phyloP scores from a whole-genome alignment of 257 asterid species.

The Avicennia marina region DNA sequence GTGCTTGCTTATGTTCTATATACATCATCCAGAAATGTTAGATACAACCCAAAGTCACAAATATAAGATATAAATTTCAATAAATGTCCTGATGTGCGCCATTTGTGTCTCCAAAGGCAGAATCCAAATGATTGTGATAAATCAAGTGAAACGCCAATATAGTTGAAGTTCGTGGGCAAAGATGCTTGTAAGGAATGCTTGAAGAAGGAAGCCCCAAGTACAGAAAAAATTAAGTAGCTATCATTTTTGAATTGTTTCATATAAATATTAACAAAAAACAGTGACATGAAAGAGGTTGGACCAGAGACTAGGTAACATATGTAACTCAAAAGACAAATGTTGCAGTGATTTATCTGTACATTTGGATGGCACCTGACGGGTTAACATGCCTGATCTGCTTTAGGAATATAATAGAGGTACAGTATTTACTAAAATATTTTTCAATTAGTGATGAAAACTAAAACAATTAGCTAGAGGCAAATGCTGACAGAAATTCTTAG shows the following conservation, averaged over 20 bases:
- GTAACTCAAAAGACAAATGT: neutral
- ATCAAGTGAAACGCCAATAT: neutral
- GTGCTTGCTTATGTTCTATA: slow-evolving; percentile 58
- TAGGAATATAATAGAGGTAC: neutral
- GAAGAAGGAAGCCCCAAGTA: no score
- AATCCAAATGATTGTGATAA: neutral
- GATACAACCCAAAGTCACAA: slow-evolving; percentile 18
- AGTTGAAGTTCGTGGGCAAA: no score
- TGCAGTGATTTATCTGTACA: neutral
- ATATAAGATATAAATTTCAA: no score
- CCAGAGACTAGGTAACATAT: no score
- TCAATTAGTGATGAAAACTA: neutral
- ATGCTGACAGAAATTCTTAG: no score
- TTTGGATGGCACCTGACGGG: neutral
- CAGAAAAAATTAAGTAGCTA: no score
- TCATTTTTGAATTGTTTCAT: no score
- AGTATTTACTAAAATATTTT: no score
- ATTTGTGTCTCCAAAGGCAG: slow-evolving; percentile 3
- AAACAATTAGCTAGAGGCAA: neutral
- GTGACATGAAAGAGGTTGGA: no score
- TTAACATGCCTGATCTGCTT: neutral
- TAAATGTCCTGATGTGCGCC: neutral
- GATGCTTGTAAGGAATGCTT: no score
- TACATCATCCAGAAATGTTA: slow-evolving; percentile 17
- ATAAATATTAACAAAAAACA: no score